phyloP scores from a whole-genome alignment of 352 stramenopile species.

The Phytophthora uliginosa region DNA sequence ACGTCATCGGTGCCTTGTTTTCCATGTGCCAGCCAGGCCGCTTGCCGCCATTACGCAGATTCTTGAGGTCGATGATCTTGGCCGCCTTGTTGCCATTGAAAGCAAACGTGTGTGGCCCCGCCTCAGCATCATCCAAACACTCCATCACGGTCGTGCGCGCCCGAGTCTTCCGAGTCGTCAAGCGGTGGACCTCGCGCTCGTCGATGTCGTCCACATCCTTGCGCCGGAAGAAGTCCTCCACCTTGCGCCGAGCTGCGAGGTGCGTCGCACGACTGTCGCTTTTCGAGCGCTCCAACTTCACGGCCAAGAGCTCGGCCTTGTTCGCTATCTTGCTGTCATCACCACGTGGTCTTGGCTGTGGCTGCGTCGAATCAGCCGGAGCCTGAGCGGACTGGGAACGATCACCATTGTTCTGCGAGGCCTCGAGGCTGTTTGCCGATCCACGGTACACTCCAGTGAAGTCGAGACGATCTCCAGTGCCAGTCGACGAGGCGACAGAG shows the following conservation, averaged over 20 bases:
- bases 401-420: conserved; percentile 13
- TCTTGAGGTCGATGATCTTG: conserved; percentile 49
- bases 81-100: conserved; percentile 19
- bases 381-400: not conserved
- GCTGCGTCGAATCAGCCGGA: not conserved
- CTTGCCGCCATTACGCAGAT: conserved; percentile 25
- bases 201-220: conserved; percentile 35
- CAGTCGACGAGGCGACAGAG: conserved; percentile 34
- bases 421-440: conserved; percentile 40
- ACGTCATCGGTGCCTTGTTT: not conserved
- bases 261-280: conserved; percentile 52
- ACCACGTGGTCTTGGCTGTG: not conserved
- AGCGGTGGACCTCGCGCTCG: conserved; percentile 26
- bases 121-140: conserved; percentile 32
- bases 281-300: conserved; percentile 34
- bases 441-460: conserved; percentile 66
- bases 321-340: not conserved
- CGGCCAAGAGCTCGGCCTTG: conserved; percentile 10
- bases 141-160: conserved; percentile 44
- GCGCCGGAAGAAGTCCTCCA: conserved; percentile 61
- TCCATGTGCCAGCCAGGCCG: conserved; percentile 20
- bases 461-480: conserved; percentile 49
- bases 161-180: conserved; percentile 33
- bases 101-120: conserved; percentile 17
- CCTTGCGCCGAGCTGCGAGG: conserved; percentile 49